Evolutionary conservation across 2,329 filamentous ascomycete species (phyloP).

Genomic region (Fusarium secorum): DNA sequence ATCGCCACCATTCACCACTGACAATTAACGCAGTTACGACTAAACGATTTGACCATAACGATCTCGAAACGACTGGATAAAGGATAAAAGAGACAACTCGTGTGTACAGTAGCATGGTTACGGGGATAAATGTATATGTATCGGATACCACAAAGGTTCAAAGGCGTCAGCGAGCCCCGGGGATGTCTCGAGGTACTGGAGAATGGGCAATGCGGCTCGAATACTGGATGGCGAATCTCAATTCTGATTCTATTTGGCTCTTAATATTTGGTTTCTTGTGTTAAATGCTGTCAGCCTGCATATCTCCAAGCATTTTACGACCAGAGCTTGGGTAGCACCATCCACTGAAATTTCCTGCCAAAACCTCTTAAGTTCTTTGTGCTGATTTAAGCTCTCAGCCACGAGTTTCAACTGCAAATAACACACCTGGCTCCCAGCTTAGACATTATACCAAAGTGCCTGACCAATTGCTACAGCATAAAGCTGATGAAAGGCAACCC

Average conservation of each 20-base stretch:
- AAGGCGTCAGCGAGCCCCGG: constrained; percentile 15
- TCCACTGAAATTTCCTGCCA: background rate
- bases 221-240: constrained; percentile 38
- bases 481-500: too few species aligned
- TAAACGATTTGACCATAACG: constrained; percentile 13
- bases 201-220: constrained; percentile 8
- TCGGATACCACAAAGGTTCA: constrained; percentile 35
- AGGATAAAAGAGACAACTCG: constrained; percentile 17
- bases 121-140: constrained; percentile 42
- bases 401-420: too few species aligned
- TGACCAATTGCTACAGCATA: too few species aligned
- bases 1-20: background rate
- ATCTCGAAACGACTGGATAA: constrained; percentile 8
- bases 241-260: constrained; percentile 21
- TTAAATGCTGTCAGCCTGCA: background rate
- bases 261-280: background rate
- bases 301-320: background rate
- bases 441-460: too few species aligned
- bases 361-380: too few species aligned
- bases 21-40: constrained; percentile 26
- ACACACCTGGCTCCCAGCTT: too few species aligned
- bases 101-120: constrained; percentile 40
- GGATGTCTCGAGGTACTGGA: constrained; percentile 5
- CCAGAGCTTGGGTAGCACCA: background rate
- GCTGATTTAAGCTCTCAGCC: too few species aligned